phyloP scores from a whole-genome alignment of 2,329 filamentous ascomycete genomes.

The Orbilia oligospora region DNA sequence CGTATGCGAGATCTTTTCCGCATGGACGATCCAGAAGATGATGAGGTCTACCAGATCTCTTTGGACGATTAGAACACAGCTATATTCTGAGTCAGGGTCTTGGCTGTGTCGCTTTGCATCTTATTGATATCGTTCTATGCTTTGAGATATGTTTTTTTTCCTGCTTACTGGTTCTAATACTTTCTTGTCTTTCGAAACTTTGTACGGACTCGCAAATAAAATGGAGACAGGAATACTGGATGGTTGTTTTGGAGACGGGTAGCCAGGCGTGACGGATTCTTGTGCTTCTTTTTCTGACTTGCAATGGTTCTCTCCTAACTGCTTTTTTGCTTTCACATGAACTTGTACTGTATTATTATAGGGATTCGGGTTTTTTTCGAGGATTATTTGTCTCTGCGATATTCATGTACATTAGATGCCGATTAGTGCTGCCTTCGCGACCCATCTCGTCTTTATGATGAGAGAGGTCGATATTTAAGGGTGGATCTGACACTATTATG shows the following conservation, averaged over 20 bases:
- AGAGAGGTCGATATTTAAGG: background rate
- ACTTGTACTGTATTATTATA: conserved; percentile 13
- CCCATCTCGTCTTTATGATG: background rate
- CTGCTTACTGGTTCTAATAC: conserved; percentile 10
- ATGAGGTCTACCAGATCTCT: conserved; percentile 55
- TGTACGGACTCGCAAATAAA: background rate
- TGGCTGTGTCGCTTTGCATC: conserved; percentile 5
- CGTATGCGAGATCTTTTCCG: conserved; percentile 46
- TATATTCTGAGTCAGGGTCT: conserved; percentile 10
- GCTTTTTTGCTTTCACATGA: background rate
- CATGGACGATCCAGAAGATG: conserved; percentile 48
- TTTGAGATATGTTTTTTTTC: background rate
- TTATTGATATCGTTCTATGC: conserved; percentile 5
- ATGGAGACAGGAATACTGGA: background rate
- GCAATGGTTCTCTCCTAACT: background rate
- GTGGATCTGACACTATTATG: background rate
- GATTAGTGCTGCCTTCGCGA: background rate
- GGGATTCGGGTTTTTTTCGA: background rate
- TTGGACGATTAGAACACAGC: conserved; percentile 39
- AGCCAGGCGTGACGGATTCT: conserved; percentile 18
- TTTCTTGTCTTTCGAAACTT: background rate
- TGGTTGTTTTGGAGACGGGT: conserved; percentile 12
- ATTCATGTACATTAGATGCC: conserved; percentile 19
- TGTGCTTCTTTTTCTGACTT: background rate
- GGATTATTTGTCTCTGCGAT: conserved; percentile 13